phyloP scores from a whole-genome alignment of 192 early-diverging fungal species.

The Podochytrium sp. region DNA sequence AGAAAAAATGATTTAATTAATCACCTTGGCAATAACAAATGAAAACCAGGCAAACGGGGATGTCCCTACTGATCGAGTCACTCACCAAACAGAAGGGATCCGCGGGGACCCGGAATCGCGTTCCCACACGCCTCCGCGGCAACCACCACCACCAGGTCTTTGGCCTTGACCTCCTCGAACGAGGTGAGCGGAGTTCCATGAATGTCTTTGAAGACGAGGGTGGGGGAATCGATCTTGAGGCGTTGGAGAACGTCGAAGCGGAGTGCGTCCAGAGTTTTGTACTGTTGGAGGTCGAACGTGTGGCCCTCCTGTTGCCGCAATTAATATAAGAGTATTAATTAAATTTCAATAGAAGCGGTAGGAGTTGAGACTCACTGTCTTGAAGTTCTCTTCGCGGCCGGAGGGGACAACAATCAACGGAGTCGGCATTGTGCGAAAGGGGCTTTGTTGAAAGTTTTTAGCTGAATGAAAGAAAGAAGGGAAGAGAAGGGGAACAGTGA shows the following conservation, averaged over 20 bases:
- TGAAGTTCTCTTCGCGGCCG: conserved; percentile 12
- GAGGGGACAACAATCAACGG: not conserved
- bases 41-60: not conserved
- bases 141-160: not conserved
- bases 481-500: too few relatives aligned
- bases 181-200: not conserved
- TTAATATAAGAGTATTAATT: not conserved
- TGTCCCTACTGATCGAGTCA: too few relatives aligned
- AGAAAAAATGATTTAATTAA: too few relatives aligned
- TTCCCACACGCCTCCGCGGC: not conserved
- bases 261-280: not conserved
- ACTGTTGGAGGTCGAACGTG: not conserved
- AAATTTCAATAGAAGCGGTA: not conserved
- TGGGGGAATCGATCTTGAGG: not conserved
- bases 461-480: too few relatives aligned
- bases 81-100: not conserved
- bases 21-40: not conserved
- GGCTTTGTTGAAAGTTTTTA: too few relatives aligned
- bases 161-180: conserved; percentile 4
- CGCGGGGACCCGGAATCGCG: conserved; percentile 4
- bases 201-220: not conserved
- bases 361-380: not conserved
- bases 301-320: not conserved
- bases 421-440: not conserved
- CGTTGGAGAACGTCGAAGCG: not conserved